Conservation (phyloP, 257 asterid species). For the Forsythia viridissima region DNA sequence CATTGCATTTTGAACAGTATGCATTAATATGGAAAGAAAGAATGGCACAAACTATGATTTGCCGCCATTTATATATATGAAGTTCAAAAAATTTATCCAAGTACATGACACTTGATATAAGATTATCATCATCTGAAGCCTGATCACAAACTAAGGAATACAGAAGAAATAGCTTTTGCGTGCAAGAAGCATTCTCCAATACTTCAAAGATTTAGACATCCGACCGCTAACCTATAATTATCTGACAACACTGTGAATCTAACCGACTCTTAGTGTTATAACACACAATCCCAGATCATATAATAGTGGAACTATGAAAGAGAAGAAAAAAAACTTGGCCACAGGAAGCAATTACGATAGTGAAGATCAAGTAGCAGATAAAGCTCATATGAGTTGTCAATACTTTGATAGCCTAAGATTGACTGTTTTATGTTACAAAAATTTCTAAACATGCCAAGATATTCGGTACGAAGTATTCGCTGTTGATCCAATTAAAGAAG, state of each 20-base stretch:
- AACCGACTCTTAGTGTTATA: not conserved
- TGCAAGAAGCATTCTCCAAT: not conserved
- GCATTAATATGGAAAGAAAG: constrained; percentile 10
- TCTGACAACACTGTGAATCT: not conserved
- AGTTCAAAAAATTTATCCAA: not conserved
- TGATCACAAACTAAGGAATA: not conserved
- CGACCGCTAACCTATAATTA: not conserved
- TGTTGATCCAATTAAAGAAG: not conserved
- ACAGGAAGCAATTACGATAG: not conserved
- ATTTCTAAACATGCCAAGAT: not conserved
- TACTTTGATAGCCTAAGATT: not conserved
- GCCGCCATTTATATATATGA: not conserved
- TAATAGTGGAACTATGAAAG: not conserved
- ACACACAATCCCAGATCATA: not conserved
- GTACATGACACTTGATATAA: not conserved
- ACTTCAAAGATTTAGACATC: no score
- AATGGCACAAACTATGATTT: not conserved
- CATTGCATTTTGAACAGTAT: not conserved
- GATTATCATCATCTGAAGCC: not conserved
- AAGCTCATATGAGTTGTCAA: not conserved
- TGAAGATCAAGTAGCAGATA: not conserved
- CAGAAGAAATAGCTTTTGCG: constrained; percentile 4
- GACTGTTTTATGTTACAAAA: not conserved
- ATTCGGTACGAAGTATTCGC: not conserved
- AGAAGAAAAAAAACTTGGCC: not conserved